Evolutionary conservation across 106 monocot species (phyloP), one percentile per base, ranked within the genome.

Genomic region (Platanthera zijinensis): DNA sequence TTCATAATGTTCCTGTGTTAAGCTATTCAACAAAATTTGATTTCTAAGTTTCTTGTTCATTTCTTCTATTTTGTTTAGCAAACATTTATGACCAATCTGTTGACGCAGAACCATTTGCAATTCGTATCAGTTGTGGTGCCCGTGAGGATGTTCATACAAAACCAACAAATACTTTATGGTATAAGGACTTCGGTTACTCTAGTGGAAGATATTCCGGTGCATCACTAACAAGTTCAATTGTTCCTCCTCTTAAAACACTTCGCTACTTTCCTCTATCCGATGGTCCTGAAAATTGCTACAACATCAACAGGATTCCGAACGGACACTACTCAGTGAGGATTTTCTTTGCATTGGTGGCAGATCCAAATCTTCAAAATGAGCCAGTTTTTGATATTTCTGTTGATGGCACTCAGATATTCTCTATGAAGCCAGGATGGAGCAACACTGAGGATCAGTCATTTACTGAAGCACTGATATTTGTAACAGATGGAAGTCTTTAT

Each of bases 261-360:
- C 84, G 99, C 5, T 92, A 88, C 83, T 99, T 99, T 79, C 99
- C 99, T 49, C 82, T 99, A 0, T 99, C 94, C 47, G 89, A 92
- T 85, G 99, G 99, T 68, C 87, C 92, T 28, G 94, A 99, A 77
- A 99, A 99, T 80, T 99, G 99, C 79, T 99, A 99, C 70, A 84
- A 82, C 54, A 84, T 99, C 56, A 84, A 88, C 50, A 84, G 82
- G 25, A 81, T 99, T 70, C 89, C 87, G 22, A 78, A 52, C 14
- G 94, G 99, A 3, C 91, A 85, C 51, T 99, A 94, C 74, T 73
- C 74, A 72, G 82, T 99, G 28, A 82, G 94, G 73, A 28, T 92
- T 28, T 94, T 99, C 79, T 90, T 99, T 80, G 99, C 83, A 7
- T 69, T 94, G 10, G 74, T 92, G 69, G 71, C 52, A 0, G 92